Evolutionary conservation across 495 filamentous ascomycete genomes (phyloP).

Genomic region (Bombardia bombarda): DNA sequence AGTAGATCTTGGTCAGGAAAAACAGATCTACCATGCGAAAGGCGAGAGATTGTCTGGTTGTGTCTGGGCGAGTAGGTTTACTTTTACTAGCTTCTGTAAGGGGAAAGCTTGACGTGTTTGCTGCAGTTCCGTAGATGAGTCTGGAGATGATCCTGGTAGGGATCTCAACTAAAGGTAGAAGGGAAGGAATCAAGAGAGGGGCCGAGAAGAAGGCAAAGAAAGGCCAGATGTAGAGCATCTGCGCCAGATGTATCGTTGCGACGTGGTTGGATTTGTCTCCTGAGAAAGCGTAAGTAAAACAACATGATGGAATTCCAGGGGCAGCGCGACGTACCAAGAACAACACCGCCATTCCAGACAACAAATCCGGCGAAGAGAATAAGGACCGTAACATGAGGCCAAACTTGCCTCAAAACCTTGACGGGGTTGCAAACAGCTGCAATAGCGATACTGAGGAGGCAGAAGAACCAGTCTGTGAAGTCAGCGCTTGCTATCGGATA

Average conservation of each 20-base stretch:
- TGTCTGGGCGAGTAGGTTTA: neutral
- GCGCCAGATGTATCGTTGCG: constrained; percentile 78
- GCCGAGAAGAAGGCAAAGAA: constrained; percentile 84
- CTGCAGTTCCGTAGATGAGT: constrained; percentile 2
- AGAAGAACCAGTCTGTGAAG: constrained; percentile 33
- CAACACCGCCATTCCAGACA: constrained; percentile 81
- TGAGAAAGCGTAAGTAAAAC: constrained; percentile 20
- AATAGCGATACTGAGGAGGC: constrained; percentile 51
- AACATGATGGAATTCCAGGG: neutral
- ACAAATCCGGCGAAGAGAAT: constrained; percentile 66
- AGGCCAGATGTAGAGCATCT: constrained; percentile 93
- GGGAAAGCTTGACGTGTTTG: too few species aligned
- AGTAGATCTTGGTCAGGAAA: constrained; percentile 12
- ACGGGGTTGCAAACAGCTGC: constrained; percentile 45
- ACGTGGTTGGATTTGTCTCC: constrained; percentile 92
- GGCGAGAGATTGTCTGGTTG: neutral
- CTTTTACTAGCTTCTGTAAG: too few species aligned
- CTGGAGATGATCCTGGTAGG: neutral
- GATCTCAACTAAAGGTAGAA: constrained; percentile 10
- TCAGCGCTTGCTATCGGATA: neutral
- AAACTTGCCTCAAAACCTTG: constrained; percentile 40
- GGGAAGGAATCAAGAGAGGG: constrained; percentile 57
- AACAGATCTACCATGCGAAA: neutral
- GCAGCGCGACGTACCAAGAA: constrained; percentile 54
- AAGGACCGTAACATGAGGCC: constrained; percentile 64